Evolutionary conservation across 768 basidiomycete genomes (phyloP), one percentile per base, ranked within the genome.

Genomic region (Dentipellis fragilis): DNA sequence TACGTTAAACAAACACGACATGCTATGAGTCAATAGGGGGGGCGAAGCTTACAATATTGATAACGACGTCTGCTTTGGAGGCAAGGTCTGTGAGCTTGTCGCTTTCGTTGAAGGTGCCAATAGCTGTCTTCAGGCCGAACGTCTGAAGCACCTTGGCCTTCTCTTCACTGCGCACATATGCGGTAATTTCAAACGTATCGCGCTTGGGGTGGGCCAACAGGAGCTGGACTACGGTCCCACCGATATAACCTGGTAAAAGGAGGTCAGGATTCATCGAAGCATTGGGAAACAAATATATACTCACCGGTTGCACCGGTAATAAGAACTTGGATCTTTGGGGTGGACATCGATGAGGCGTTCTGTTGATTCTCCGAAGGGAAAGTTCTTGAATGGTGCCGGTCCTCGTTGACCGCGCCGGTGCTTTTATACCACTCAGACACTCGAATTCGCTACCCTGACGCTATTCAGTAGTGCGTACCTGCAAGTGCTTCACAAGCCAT

Each of bases 301-400:
- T 10, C 49, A 58, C 59, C 59, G 0, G 59, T 60, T 22, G 59
- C 59, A 23, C 59, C 59, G 11, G 59, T 52, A 22, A 56, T 17
- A 36, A 60, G 38, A 48, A 60, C 55, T 4, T 59, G 46, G 5
- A 49, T 60, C 22, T 58, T 60, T 21, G 54, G 21, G 35, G 48
- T 12, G 48, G 58, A 49, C 42, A 45, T 45, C 29, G 29, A 29
- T 29, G 29, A 29, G 29, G 29, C 29, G 29, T 29, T 29, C 29
- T 29, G 29, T 29, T 6, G 29, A 29, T n/a, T n/a, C n/a, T n/a
- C n/a, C n/a, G n/a, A 29, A 6, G 29, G 29, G 29, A 29, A 29
- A 29, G 3, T 29, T 29, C 29, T 29, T 29, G 29, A 29, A 29
- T 29, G 29, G 29, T 29, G 6, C 29, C 29, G 29, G 29, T 29